A percentile compares a stretch with the other conserved stretches of the same genome.
These are phyloP conservation scores for Pelargonium myrrhifolium DNA, from an alignment of 441 rosid genomes.

Conservation along the genomic window DNA sequence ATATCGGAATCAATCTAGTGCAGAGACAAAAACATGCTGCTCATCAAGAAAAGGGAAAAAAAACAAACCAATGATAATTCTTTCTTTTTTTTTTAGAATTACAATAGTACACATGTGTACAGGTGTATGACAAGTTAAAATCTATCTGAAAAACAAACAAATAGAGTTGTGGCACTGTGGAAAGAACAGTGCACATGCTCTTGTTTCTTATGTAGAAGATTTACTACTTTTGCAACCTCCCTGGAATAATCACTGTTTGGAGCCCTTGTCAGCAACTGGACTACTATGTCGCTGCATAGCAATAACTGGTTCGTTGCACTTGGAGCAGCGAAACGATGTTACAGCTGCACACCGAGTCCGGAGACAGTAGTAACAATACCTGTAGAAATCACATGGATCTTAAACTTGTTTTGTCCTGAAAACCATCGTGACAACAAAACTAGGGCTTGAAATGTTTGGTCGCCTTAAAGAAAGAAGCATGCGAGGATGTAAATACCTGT, in stretches of 20 bases:
- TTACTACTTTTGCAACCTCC: neutral
- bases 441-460: too few species aligned
- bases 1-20: too few species aligned
- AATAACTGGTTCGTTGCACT: constrained; percentile 63
- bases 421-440: neutral
- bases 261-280: constrained; percentile 23
- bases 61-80: too few species aligned
- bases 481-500: constrained; percentile 42
- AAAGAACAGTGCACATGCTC: neutral
- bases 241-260: constrained; percentile 18
- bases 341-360: constrained; percentile 73
- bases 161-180: neutral
- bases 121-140: too few species aligned
- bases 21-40: too few species aligned
- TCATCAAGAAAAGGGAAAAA: too few species aligned
- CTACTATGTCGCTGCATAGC: constrained; percentile 74
- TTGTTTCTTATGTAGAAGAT: neutral
- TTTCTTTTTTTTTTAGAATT: too few species aligned
- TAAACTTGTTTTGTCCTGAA: neutral
- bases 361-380: constrained; percentile 91
- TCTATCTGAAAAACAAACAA: neutral
- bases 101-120: too few species aligned
- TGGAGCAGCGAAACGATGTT: constrained; percentile 60
- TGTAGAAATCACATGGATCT: constrained; percentile 23
- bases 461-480: too few species aligned